Conservation (phyloP, 2,329 filamentous ascomycete genomes). For the Camillea tinctor region DNA sequence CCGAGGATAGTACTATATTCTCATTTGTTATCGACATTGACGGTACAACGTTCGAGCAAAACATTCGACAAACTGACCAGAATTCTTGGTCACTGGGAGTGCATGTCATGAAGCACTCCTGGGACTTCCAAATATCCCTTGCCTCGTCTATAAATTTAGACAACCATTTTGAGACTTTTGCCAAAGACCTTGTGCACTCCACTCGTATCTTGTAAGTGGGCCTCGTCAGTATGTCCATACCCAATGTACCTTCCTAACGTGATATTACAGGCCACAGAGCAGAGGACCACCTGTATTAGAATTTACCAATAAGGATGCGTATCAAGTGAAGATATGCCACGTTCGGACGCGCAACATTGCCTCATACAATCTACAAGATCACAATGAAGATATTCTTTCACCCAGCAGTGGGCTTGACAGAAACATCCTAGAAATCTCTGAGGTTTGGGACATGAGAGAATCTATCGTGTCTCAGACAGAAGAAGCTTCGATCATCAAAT, state of each 20-base stretch:
- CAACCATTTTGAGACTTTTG: constrained; percentile 21
- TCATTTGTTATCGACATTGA: constrained; percentile 28
- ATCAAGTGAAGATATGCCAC: constrained; percentile 16
- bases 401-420: background rate
- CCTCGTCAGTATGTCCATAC: constrained; percentile 8
- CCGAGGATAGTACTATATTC: background rate
- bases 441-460: constrained; percentile 28
- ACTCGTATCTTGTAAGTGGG: constrained; percentile 27
- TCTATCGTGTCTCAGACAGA: background rate
- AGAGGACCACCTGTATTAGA: constrained; percentile 21
- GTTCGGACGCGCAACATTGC: constrained; percentile 27
- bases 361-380: constrained; percentile 10
- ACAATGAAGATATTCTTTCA: background rate
- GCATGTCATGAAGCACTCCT: constrained; percentile 27
- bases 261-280: constrained; percentile 13
- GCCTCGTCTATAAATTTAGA: constrained; percentile 18
- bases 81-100: constrained; percentile 21
- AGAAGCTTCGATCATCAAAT: constrained; percentile 6
- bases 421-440: constrained; percentile 24
- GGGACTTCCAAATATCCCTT: constrained; percentile 29
- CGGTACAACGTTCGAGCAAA: constrained; percentile 17
- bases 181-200: constrained; percentile 21
- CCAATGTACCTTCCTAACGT: background rate
- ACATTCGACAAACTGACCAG: constrained; percentile 8
- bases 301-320: constrained; percentile 21